Evolutionary conservation across 768 basidiomycete genomes (phyloP).

Genomic region (Leucocoprinus sp.): DNA sequence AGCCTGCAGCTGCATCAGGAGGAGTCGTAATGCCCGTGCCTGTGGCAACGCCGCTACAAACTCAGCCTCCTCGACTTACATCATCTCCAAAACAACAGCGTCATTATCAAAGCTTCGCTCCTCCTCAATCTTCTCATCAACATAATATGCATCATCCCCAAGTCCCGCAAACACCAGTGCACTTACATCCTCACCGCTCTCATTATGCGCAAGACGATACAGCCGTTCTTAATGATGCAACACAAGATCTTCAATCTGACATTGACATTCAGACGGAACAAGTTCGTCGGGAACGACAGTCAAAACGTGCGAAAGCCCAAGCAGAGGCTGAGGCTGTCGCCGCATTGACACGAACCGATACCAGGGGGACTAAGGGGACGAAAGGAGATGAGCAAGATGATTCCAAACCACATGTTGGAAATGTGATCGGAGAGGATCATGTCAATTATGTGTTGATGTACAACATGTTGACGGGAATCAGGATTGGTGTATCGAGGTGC

Average conservation of each 20-base stretch:
- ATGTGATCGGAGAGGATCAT: conserved; percentile 96
- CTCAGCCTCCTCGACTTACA: conserved; percentile 42
- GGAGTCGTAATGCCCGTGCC: conserved; percentile 29
- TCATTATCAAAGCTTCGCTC: conserved; percentile 10
- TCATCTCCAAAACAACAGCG: conserved; percentile 1
- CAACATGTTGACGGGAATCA: conserved; percentile 99
- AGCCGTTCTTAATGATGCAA: conserved; percentile 15
- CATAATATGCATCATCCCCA: no score
- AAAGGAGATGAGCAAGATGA: conserved; percentile 14
- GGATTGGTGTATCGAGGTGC: conserved; percentile 91
- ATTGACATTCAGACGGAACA: conserved; percentile 87
- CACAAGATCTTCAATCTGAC: conserved; percentile 57
- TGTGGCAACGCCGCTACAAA: conserved; percentile 51
- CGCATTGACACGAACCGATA: conserved; percentile 32
- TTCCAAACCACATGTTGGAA: conserved; percentile 76
- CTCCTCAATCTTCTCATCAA: background rate
- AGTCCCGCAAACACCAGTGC: conserved; percentile 13
- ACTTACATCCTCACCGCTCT: conserved; percentile 24
- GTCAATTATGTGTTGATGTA: conserved; percentile 99
- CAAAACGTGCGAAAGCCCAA: conserved; percentile 62
- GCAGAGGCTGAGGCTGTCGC: conserved; percentile 56
- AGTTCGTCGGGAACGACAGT: conserved; percentile 69
- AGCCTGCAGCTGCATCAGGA: background rate
- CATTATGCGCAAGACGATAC: conserved; percentile 28
- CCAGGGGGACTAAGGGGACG: conserved; percentile 15